A percentile compares a stretch with the other conserved stretches of the same genome.
Evolutionary conservation across 768 basidiomycete genomes (phyloP).

Genomic region (Phallus indusiatus): DNA sequence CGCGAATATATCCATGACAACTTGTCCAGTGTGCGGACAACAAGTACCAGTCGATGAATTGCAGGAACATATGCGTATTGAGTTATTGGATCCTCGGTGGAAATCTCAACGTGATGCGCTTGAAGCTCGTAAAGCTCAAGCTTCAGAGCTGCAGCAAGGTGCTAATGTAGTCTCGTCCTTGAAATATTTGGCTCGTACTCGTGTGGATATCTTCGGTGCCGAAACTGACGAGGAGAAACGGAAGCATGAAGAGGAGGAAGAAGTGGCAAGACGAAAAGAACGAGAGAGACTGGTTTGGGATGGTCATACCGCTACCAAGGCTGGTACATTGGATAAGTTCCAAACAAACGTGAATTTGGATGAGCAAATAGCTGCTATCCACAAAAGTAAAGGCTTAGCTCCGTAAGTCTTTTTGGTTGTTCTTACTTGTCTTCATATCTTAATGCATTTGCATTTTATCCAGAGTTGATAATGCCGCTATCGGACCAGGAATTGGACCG

Average conservation of each 20-base stretch:
- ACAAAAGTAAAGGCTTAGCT: conserved; percentile 84
- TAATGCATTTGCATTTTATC: conserved; percentile 12
- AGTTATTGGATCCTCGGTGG: conserved; percentile 95
- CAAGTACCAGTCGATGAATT: conserved; percentile 93
- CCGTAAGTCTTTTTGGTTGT: conserved; percentile 43
- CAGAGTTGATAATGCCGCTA: conserved; percentile 68
- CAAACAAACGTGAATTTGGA: conserved; percentile 91
- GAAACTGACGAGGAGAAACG: conserved; percentile 88
- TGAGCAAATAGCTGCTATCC: conserved; percentile 96
- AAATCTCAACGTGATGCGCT: conserved; percentile 87
- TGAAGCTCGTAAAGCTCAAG: conserved; percentile 84
- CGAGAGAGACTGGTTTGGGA: conserved; percentile 98
- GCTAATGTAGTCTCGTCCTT: conserved; percentile 93
- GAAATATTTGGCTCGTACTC: conserved; percentile 86
- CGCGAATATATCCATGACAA: conserved; percentile 64
- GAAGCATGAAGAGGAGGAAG: conserved; percentile 80
- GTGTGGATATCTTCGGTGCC: conserved; percentile 95
- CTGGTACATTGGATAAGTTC: conserved; percentile 85
- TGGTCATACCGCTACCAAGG: conserved; percentile 93
- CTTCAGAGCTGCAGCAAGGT: conserved; percentile 78
- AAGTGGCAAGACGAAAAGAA: conserved; percentile 71
- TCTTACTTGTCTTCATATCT: conserved; percentile 1
- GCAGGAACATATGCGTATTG: conserved; percentile 97
- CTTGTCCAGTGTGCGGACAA: conserved; percentile 91
- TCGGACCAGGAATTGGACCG: conserved; percentile 83